Evolutionary conservation across 352 stramenopile genomes (phyloP), one percentile per base, ranked within the genome.

Genomic region (Globisporangium perplexum): DNA sequence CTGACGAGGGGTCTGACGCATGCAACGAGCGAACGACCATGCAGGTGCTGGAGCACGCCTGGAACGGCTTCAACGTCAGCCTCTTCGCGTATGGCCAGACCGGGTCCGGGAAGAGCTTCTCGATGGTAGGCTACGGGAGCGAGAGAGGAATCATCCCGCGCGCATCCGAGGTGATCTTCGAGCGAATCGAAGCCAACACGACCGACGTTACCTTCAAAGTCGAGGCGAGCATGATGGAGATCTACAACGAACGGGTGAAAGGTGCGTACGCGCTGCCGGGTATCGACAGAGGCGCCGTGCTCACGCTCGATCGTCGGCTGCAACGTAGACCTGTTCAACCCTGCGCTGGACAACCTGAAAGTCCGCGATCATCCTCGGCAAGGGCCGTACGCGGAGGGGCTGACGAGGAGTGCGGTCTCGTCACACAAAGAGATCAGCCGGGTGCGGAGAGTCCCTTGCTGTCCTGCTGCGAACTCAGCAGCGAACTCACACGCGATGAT

Each of bases 211-310:
- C 69, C 24, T 90, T 92, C 53, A 88, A 93, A 60, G 85, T 95
- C 6, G 83, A 95, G 59, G 83, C 84, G 18, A 92, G 79, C 41
- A 95, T 95, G 85, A 86, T 95, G 75, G 85, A 95, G 46, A 93
- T 95, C 50, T 95, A 95, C 67, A 95, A 94, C 46, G 85, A 95
- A 49, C 79, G 79, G 6, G 84, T 94, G 4, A 92, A 90, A 88
- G 80, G 80, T 86, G 36, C 24, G 35, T 12, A 8, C 20, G 3
- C 15, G n/a, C 6, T 6, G n/a, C 10, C 15, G 5, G 18, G n/a
- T 17, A 18, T 5, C 4, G 20, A 44, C 20, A 12, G 1, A n/a
- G 5, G 23, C 12, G n/a, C 44, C 3, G 10, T 47, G 23, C 18
- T 33, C 23, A 20, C 55, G 0, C 43, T 6, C 7, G 3, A 20